Evolutionary conservation across 2,329 filamentous ascomycete species (phyloP).

Genomic region (Purpureocillium takamizusanense): DNA sequence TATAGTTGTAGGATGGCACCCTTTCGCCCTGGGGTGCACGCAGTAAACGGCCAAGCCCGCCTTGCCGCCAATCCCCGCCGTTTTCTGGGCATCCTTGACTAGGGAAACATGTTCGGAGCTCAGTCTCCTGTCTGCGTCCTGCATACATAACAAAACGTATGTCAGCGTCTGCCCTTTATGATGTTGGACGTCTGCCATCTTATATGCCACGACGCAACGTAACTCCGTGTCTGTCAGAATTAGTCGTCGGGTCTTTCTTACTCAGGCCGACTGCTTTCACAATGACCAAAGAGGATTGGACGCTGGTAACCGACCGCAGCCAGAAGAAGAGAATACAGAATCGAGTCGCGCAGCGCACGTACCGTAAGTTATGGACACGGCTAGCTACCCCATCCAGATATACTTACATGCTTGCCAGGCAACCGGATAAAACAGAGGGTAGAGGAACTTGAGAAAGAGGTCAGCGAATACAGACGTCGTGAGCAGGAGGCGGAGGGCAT

Average conservation of each 20-base stretch:
- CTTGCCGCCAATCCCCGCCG: neutral
- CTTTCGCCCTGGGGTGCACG: neutral
- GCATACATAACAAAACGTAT: too few relatives aligned
- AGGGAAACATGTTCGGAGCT: too few relatives aligned
- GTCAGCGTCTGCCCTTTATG: too few relatives aligned
- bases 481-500: neutral
- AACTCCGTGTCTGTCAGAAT: too few relatives aligned
- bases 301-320: constrained; percentile 1
- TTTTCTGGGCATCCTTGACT: neutral
- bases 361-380: constrained; percentile 1
- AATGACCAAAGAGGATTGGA: constrained; percentile 4
- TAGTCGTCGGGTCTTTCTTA: neutral
- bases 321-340: constrained; percentile 6
- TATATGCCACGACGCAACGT: too few relatives aligned
- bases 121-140: too few relatives aligned
- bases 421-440: constrained; percentile 5
- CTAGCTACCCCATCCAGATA: neutral
- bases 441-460: constrained; percentile 4
- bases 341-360: constrained; percentile 3
- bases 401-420: neutral
- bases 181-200: too few relatives aligned
- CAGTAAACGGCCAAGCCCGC: neutral
- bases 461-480: constrained; percentile 5
- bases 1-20: neutral
- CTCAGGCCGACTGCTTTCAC: neutral